Base-by-base conservation (phyloP, 352 stramenopile species). In the Aphanomyces invadans region DNA sequence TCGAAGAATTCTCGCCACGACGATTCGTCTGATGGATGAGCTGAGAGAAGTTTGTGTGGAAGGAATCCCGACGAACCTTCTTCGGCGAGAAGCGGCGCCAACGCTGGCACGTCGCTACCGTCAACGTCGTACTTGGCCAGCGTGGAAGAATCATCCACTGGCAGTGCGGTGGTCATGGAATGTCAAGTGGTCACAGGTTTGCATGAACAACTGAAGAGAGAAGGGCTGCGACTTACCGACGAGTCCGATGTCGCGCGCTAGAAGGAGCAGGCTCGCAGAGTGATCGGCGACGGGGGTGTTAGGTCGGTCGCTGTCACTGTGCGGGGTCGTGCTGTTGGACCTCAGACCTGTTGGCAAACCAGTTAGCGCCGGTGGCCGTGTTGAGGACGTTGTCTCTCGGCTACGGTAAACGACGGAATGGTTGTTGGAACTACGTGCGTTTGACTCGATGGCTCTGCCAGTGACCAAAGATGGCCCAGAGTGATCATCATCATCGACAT, bases 1-100 rank as follows among this genome's bases (percentile, higher is more conserved):
- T 57, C 49, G n/a, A 57, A 57, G 49, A 57, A 57, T 33, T 57
- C 17, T 32, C 49, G 49, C 49, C 49, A 57, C 29, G 49, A 57
- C 21, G 7, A 11, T 32, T 57, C 49, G 49, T 57, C 49, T 57
- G 29, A 32, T 38, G 25, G 21, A 19, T 33, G 15, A 57, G 12
- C 0, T 54, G 38, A 54, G 17, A 54, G 46, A 1, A 23, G 21
- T n/a, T n/a, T n/a, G n/a, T n/a, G n/a, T n/a, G n/a, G n/a, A n/a
- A n/a, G n/a, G n/a, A n/a, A n/a, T n/a, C n/a, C n/a, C n/a, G n/a
- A 42, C 15, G 36, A 7, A 42, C 36, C 36, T 42, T 42, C 36
- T 15, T 42, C 36, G 36, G 36, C 7, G 7, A 42, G 36, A 7
- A 42, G 36, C 36, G 36, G 36, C 36, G 36, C 36, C 15, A 42